Evolutionary conservation across 352 stramenopile species (phyloP).

Genomic region (Globisporangium mamillatum): DNA sequence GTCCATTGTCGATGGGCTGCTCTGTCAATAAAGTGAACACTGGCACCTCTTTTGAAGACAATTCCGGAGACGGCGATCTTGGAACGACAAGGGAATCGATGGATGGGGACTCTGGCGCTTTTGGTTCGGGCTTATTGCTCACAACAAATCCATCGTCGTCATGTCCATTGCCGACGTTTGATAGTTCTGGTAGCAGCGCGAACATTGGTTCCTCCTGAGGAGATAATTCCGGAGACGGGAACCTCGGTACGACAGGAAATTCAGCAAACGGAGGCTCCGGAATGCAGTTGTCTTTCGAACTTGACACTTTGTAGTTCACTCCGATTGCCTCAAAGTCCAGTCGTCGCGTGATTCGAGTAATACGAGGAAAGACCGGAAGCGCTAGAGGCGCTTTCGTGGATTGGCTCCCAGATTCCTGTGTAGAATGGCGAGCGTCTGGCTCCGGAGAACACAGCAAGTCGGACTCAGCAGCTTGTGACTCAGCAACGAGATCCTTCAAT

Average conservation of each 20-base stretch:
- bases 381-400: slow-evolving; percentile 14
- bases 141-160: background rate
- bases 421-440: slow-evolving; percentile 7
- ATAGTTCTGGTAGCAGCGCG: slow-evolving; percentile 3
- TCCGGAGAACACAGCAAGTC: slow-evolving; percentile 28
- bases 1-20: background rate
- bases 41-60: slow-evolving; percentile 15
- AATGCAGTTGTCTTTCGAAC: slow-evolving; percentile 27
- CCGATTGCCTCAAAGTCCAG: slow-evolving; percentile 42
- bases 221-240: slow-evolving; percentile 2
- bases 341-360: slow-evolving; percentile 47
- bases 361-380: slow-evolving; percentile 24
- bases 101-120: slow-evolving; percentile 9
- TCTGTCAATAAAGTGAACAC: slow-evolving; percentile 10
- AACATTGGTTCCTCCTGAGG: slow-evolving; percentile 19
- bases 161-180: background rate
- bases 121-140: background rate
- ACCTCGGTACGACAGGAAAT: background rate
- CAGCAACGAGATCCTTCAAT: slow-evolving; percentile 27
- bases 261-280: slow-evolving; percentile 19
- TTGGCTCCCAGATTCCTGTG: slow-evolving; percentile 12
- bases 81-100: background rate
- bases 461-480: slow-evolving; percentile 20
- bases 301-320: background rate
- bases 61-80: slow-evolving; percentile 1